Evolutionary conservation across 371 early-diverging fungal species (phyloP), one percentile per base, ranked within the genome.

Genomic region (Apophysomyces trapeziformis): DNA sequence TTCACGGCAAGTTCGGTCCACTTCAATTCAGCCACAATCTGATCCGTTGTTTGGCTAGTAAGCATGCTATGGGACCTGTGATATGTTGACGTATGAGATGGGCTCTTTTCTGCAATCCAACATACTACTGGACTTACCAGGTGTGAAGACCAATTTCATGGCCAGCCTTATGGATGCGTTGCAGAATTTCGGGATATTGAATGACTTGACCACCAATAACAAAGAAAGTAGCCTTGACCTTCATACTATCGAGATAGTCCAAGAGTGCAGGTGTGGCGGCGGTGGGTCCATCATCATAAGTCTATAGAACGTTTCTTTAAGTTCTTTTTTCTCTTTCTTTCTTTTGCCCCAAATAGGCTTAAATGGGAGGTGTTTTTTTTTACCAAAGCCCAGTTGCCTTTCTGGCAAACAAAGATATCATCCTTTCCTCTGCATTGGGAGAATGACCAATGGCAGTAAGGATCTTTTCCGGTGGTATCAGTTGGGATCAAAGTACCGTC

Each of bases 21-120:
- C 68, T 82, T 82, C 59, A 89, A 68, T 72, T 90, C 89, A 44
- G 88, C 86, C 14, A 88, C 74, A 41, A 90, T 79, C 67, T 83
- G 75, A 38, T 87, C 85, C 46, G 76, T 86, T 41, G 84, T 67
- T 44, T 79, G 74, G 5, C 85, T 65, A 9, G 88, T 86, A 60
- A 88, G 57, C 45, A 72, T 69, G 18, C 69, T 73, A 65, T 90
- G 91, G 1, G 69, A 67, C 68, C 68, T 67, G 64, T 72, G 14
- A 18, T 5, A 7, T 7, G 16, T n/a, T 26, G 39, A 11, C 12
- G 14, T 0, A 26, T 26, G 32, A 26, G 32, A 26, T 2, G 32
- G 2, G 32, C 32, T 26, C 32, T 26, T 26, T 26, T 26, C 32
- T 26, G 32, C 32, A 2, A 2, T 26, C 32, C 32, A 26, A 26